Conservation (phyloP, 164 flowering plant species). For the Liriodendron chinense region DNA sequence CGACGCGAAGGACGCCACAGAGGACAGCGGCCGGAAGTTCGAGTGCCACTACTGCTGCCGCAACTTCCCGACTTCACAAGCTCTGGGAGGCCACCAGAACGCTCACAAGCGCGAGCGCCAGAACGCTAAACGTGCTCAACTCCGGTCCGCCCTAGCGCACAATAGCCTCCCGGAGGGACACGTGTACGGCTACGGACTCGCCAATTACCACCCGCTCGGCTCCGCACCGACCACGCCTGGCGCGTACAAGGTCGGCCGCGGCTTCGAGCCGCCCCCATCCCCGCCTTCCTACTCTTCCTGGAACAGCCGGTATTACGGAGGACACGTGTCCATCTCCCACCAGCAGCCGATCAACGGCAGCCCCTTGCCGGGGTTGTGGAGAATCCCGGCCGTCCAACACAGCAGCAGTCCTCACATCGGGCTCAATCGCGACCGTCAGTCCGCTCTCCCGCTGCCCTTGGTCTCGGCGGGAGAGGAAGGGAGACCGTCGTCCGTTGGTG, state of each 20-base stretch:
- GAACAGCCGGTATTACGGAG: constrained; percentile 5
- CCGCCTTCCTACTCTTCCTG: constrained; percentile 27
- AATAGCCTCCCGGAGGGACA: constrained; percentile 34
- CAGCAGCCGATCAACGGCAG: constrained; percentile 56
- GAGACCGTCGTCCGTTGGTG: constrained; percentile 14
- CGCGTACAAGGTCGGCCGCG: neutral
- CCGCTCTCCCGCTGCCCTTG: constrained; percentile 7
- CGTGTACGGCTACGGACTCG: constrained; percentile 38
- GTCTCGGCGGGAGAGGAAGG: constrained; percentile 27
- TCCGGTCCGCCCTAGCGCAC: constrained; percentile 68
- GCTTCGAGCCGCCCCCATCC: constrained; percentile 2
- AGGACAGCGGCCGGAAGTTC: constrained; percentile 37
- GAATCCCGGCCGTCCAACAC: constrained; percentile 47
- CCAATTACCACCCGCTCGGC: constrained; percentile 31
- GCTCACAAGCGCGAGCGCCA: constrained; percentile 96
- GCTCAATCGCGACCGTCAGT: constrained; percentile 24
- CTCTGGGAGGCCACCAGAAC: constrained; percentile 96
- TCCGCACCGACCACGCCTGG: constrained; percentile 8
- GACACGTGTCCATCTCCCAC: neutral
- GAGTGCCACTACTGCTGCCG: constrained; percentile 94
- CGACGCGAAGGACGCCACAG: constrained; percentile 2
- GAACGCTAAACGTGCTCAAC: constrained; percentile 79
- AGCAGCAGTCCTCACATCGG: constrained; percentile 1
- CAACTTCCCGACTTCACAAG: constrained; percentile 94
- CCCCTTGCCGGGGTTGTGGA: constrained; percentile 65